Evolutionary conservation across 768 basidiomycete genomes (phyloP), one percentile per base, ranked within the genome.

Genomic region (Suillus lakei): DNA sequence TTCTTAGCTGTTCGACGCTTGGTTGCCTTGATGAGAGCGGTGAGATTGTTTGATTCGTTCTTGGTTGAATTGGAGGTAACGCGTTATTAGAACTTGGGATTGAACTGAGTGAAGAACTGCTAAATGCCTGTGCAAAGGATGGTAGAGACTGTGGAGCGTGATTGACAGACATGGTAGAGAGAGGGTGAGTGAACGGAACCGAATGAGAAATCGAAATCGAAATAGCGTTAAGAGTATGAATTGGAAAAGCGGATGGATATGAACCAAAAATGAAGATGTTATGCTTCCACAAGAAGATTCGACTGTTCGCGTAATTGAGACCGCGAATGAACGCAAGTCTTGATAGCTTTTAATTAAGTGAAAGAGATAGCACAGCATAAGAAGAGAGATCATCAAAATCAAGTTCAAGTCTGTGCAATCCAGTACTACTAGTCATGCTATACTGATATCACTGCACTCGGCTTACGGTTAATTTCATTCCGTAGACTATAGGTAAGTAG

Each of bases 121-220:
- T 86, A 79, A 93, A 93, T 0, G 92, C 86, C 79, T 91, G 88
- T 2, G 89, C 88, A 76, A 93, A 93, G 50, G 92, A 90, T 46
- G 92, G 92, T 44, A 93, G 86, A 12, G 91, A 88, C 75, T 88
- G 89, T 66, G 81, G 75, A 70, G 82, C 79, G 76, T 77, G 79
- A 70, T 78, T 79, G 69, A 77, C 73, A 67, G 84, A 81, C 83
- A 84, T 84, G 78, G 67, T n/a, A n/a, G n/a, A n/a, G n/a, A n/a
- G n/a, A n/a, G n/a, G n/a, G n/a, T n/a, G n/a, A n/a, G n/a, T n/a
- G n/a, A n/a, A 55, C 36, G 38, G 38, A 61, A 46, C 65, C 41
- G 38, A 64, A 50, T 59, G 56, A 54, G 58, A 38, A 60, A 58
- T 61, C 18, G 55, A 32, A 66, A 48, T 36, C 64, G 61, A 65